Evolutionary conservation across 2,329 filamentous ascomycete species (phyloP), one percentile per base, ranked within the genome.

Genomic region (Pestalotiopsis fici): DNA sequence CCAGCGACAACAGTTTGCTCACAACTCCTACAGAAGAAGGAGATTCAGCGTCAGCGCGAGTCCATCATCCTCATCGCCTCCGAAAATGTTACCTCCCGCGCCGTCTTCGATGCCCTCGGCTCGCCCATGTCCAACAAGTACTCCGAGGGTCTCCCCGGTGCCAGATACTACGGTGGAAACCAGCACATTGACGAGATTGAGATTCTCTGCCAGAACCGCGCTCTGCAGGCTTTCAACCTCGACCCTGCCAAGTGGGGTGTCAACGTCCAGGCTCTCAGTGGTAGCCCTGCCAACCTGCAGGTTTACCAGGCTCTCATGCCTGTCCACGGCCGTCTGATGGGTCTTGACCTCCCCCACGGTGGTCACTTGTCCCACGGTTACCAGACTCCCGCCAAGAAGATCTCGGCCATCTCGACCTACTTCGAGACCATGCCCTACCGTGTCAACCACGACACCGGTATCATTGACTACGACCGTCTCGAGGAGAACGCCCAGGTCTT

Each of bases 401-500:
- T 99, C 82, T 98, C 95, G 66, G 94, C 94, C 69, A 92, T 99
- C 75, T 98, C 95, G 50, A 98, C 95, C 77, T 99, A 99, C 89
- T 99, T 98, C 79, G 95, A 99, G 88, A 99, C 96, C 68, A 91
- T 99, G 83, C 96, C 96, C 66, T 99, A 99, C 88, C 91, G 94
- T 70, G 91, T 98, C 71, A 87, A 96, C 81, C 88, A 93, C 74
- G 89, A 93, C 77, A 98, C 96, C 37, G 96, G 96, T 74, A 90
- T 98, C 81, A 99, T 99, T 77, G 96, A 99, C 84, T 99, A 99
- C 82, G 94, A 97, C 76, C 90, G 88, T 76, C 91, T 99, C 71
- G 92, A 96, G 83, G 93, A 97, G 85, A 91, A 96, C 77, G 95
- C 95, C 67, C 85, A 91, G 72, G 88, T 99, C 76, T 99, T 95